A percentile compares a stretch with the other conserved stretches of the same genome.
These are phyloP conservation scores for Rhodosporidiobolus sp. DNA, from an alignment of 768 basidiomycete genomes.

Conservation along the genomic window DNA sequence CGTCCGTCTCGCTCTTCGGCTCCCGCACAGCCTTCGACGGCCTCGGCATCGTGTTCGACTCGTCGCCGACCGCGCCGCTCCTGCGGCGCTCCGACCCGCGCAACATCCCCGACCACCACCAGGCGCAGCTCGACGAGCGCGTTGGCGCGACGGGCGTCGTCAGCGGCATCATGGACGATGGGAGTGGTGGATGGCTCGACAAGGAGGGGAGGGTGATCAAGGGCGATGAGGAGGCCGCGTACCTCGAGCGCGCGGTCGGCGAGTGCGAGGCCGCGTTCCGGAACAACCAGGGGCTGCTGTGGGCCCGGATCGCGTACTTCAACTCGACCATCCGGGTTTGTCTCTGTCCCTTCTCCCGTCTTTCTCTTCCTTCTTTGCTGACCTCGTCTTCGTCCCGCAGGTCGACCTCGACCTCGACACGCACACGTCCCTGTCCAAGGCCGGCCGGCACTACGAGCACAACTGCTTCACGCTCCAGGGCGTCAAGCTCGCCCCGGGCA, in stretches of 20 bases:
- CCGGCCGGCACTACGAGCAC: slow-evolving; percentile 42
- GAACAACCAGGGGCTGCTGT: slow-evolving; percentile 43
- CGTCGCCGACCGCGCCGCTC: slow-evolving; percentile 37
- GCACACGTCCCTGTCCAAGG: slow-evolving; percentile 43
- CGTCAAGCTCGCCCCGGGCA: slow-evolving; percentile 28
- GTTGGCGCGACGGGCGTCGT: slow-evolving; percentile 39
- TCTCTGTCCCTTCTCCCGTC: background rate
- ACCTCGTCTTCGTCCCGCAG: background rate
- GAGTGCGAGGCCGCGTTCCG: slow-evolving; percentile 45
- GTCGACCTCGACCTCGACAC: slow-evolving; percentile 44
- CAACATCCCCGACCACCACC: slow-evolving; percentile 17
- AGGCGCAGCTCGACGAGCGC: background rate
- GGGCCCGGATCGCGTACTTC: slow-evolving; percentile 42
- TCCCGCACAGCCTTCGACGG: slow-evolving; percentile 41
- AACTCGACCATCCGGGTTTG: slow-evolving; percentile 37
- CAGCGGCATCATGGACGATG: slow-evolving; percentile 43
- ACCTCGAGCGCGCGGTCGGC: slow-evolving; percentile 37
- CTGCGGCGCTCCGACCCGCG: slow-evolving; percentile 33
- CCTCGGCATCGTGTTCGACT: slow-evolving; percentile 44
- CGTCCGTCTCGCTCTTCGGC: slow-evolving; percentile 42
- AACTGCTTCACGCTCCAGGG: slow-evolving; percentile 43
- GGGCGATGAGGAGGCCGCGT: slow-evolving; percentile 39
- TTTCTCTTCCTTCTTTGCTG: background rate
- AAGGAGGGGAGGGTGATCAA: slow-evolving; percentile 10
- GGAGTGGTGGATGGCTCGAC: slow-evolving; percentile 38